These are phyloP conservation scores for Colletotrichum sp. DNA, from an alignment of 2,329 filamentous ascomycete species.

Conservation along the genomic window DNA sequence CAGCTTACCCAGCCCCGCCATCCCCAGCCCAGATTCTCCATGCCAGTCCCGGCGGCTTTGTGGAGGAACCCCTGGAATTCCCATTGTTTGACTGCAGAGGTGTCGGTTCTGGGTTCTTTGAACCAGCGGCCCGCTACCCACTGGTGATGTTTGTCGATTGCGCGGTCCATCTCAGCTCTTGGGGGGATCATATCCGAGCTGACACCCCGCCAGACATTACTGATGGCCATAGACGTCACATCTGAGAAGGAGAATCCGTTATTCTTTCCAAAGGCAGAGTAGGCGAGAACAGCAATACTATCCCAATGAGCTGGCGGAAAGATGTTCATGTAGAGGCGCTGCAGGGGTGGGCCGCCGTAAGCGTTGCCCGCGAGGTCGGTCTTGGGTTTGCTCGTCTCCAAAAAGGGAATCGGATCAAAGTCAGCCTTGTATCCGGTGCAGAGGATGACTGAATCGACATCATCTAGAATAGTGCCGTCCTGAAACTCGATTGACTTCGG, in stretches of 20 bases:
- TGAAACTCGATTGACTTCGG: slow-evolving; percentile 26
- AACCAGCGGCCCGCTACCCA: slow-evolving; percentile 30
- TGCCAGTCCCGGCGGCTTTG: slow-evolving; percentile 43
- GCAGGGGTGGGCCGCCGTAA: slow-evolving; percentile 32
- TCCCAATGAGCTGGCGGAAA: slow-evolving; percentile 42
- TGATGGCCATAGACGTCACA: slow-evolving; percentile 41
- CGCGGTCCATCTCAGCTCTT: slow-evolving; percentile 29
- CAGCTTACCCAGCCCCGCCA: slow-evolving; percentile 46
- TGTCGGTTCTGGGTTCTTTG: slow-evolving; percentile 21
- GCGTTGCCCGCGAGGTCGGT: slow-evolving; percentile 16
- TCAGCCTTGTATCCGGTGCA: slow-evolving; percentile 33
- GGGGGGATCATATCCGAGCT: slow-evolving; percentile 31
- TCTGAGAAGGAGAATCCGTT: slow-evolving; percentile 39
- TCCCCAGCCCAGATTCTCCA: slow-evolving; percentile 46
- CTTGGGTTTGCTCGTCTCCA: slow-evolving; percentile 25
- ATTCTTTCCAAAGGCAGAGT: slow-evolving; percentile 32
- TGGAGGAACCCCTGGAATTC: slow-evolving; percentile 41
- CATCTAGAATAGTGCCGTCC: slow-evolving; percentile 28
- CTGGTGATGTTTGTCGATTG: slow-evolving; percentile 29
- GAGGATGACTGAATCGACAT: slow-evolving; percentile 30
- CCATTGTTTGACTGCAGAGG: slow-evolving; percentile 29
- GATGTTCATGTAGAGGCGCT: slow-evolving; percentile 42
- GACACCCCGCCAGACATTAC: slow-evolving; percentile 41
- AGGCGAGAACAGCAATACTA: slow-evolving; percentile 38
- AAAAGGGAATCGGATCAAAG: slow-evolving; percentile 24